Percentiles rank a stretch among this genome's conserved stretches.
Conservation (phyloP, 768 basidiomycete species). For the Agaricus sinodeliciosus region DNA sequence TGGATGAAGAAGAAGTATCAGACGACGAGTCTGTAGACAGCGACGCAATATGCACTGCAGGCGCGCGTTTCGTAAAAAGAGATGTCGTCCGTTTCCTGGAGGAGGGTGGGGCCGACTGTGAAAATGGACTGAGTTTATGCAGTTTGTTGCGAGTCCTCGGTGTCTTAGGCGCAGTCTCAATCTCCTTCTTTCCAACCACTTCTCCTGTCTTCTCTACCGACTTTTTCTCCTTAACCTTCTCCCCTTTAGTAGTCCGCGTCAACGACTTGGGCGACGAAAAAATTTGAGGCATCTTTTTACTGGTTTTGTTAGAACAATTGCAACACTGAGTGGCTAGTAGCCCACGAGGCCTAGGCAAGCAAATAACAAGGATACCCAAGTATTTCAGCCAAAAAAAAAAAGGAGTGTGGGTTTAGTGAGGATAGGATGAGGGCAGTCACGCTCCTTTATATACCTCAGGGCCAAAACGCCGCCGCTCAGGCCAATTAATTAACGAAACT, state of each 20-base stretch:
- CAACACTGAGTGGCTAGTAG: not conserved
- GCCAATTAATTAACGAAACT: too few species aligned
- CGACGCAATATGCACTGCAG: not conserved
- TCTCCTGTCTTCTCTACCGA: not conserved
- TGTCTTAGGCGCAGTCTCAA: not conserved
- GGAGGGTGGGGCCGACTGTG: not conserved
- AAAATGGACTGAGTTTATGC: constrained; percentile 7
- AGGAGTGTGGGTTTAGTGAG: too few species aligned
- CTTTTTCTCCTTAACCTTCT: not conserved
- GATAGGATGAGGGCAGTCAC: too few species aligned
- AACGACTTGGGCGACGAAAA: constrained; percentile 1
- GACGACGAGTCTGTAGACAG: not conserved
- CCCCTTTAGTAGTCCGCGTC: not conserved
- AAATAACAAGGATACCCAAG: too few species aligned
- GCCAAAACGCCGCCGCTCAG: too few species aligned
- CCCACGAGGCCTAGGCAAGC: too few species aligned
- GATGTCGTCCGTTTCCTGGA: constrained; percentile 3
- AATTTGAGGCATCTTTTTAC: not conserved
- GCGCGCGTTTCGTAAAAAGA: not conserved
- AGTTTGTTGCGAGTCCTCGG: constrained; percentile 4
- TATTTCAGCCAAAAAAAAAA: too few species aligned
- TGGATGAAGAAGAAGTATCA: not conserved
- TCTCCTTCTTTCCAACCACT: not conserved
- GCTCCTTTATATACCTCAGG: too few species aligned
- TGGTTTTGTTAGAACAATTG: not conserved